Base-by-base conservation (phyloP, 2,329 filamentous ascomycete genomes). In the Aschersonia sp. region DNA sequence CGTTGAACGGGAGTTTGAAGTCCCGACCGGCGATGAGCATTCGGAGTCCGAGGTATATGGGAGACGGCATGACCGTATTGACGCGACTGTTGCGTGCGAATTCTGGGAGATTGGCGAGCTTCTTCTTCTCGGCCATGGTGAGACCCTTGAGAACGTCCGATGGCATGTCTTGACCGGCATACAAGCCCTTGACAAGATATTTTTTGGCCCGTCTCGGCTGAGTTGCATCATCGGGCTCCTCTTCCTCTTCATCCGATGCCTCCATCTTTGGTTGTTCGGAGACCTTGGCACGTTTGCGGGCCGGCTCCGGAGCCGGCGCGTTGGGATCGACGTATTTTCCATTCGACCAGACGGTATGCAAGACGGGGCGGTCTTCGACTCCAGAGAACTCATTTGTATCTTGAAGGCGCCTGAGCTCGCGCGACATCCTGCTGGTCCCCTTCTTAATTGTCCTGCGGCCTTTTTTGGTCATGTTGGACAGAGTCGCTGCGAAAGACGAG, bases 1-100 rank as follows among this genome's bases (percentile, higher is more conserved):
- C 73, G 60, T 95, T 84, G 58, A 80, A 95, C 0, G 92, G 92
- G 32, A 98, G 70, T 63, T 87, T 87, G 66, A 94, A 97, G 61
- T 94, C 81, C 45, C 84, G 75, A 11, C 83, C 83, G 50, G 76
- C 71, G 47, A 88, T 75, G 49, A 95, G 65, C 47, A 83, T 69
- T 45, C 82, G 77, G 51, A 87, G 68, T 2, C 86, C 86, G 48
- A 77, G 77, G 61, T 85, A 94, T 66, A 94, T 86, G 35, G 87
- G 88, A 52, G 84, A 60, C 4, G 87, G 87, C 53, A 94, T 70
- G 10, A 73, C 62, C 49, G 65, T 73, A 61, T 79, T 82, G 43
- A 71, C 66, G 47, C 68, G 70, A 42, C 60, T 64, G 42, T 58
- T 73, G 56, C 62, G 67, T 53, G 60, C 56, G 42, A 74, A 63